Evolutionary conservation across 108 stramenopile genomes (phyloP).

Genomic region (Skeletonema tropicum): DNA sequence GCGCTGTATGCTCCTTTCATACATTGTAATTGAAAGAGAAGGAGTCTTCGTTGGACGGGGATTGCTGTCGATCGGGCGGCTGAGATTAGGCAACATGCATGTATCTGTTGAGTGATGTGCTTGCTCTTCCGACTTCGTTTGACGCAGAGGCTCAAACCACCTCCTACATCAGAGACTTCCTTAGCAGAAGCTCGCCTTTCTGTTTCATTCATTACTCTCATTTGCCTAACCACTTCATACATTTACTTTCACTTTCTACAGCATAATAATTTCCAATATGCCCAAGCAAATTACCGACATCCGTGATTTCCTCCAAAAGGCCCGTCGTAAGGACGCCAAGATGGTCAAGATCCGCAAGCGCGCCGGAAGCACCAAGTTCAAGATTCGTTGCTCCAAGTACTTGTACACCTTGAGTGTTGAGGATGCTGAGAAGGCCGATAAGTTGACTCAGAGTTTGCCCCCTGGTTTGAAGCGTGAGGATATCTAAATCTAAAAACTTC

Average conservation of each 20-base stretch:
- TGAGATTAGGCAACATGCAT: background rate
- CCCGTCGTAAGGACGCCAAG: constrained; percentile 94
- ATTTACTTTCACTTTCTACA: background rate
- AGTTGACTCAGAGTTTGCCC: constrained; percentile 97
- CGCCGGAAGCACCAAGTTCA: constrained; percentile 93
- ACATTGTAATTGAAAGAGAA: background rate
- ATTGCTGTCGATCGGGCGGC: background rate
- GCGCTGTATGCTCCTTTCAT: constrained; percentile 35
- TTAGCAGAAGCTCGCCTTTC: background rate
- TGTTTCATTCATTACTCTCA: constrained; percentile 4
- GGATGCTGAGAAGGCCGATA: constrained; percentile 97
- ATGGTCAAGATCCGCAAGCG: constrained; percentile 97
- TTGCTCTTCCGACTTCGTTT: no score
- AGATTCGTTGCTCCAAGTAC: constrained; percentile 97
- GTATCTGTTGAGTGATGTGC: no score
- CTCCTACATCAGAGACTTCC: background rate
- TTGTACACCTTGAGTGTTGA: constrained; percentile 95
- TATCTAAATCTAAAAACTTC: constrained; percentile 68
- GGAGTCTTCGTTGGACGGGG: background rate
- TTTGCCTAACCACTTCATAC: constrained; percentile 5
- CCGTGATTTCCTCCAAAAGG: constrained; percentile 95
- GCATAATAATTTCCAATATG: constrained; percentile 58
- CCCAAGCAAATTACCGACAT: constrained; percentile 95
- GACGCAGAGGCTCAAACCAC: background rate
- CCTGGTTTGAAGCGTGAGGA: constrained; percentile 92